phyloP scores from a whole-genome alignment of 768 basidiomycete genomes.

The Royoungia palumana region DNA sequence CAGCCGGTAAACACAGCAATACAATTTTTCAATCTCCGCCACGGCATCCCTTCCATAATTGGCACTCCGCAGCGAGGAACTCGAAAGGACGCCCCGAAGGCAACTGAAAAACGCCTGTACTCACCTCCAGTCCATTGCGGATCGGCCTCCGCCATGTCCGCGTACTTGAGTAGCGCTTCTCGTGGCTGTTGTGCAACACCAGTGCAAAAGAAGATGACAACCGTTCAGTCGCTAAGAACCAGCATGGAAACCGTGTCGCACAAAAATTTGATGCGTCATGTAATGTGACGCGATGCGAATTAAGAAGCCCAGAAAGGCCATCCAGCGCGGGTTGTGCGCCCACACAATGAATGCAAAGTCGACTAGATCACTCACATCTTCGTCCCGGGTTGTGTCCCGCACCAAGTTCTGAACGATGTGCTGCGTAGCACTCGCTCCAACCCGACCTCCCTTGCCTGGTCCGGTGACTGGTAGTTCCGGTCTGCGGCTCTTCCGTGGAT shows the following conservation, averaged over 20 bases:
- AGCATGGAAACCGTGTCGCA: conserved; percentile 27
- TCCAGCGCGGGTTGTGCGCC: neutral
- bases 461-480: conserved; percentile 93
- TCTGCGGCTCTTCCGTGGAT: conserved; percentile 87
- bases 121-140: conserved; percentile 84
- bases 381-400: conserved; percentile 83
- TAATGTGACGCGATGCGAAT: conserved; percentile 12
- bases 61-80: conserved; percentile 27
- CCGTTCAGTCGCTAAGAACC: conserved; percentile 22
- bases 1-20: conserved; percentile 41
- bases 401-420: conserved; percentile 95
- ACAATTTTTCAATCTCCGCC: conserved; percentile 31
- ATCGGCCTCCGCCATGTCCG: conserved; percentile 68
- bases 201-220: conserved; percentile 13
- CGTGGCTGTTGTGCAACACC: conserved; percentile 64
- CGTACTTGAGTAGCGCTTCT: conserved; percentile 94
- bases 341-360: conserved; percentile 8
- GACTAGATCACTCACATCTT: conserved; percentile 75
- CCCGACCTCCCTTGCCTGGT: conserved; percentile 88
- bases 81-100: conserved; percentile 9
- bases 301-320: conserved; percentile 4
- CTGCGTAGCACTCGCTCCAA: conserved; percentile 96
- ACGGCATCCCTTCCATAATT: conserved; percentile 26
- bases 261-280: conserved; percentile 14
- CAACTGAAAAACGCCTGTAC: conserved; percentile 30